These are phyloP conservation scores for Astraeus odoratus DNA, from an alignment of 768 basidiomycete genomes.

Conservation along the genomic window DNA sequence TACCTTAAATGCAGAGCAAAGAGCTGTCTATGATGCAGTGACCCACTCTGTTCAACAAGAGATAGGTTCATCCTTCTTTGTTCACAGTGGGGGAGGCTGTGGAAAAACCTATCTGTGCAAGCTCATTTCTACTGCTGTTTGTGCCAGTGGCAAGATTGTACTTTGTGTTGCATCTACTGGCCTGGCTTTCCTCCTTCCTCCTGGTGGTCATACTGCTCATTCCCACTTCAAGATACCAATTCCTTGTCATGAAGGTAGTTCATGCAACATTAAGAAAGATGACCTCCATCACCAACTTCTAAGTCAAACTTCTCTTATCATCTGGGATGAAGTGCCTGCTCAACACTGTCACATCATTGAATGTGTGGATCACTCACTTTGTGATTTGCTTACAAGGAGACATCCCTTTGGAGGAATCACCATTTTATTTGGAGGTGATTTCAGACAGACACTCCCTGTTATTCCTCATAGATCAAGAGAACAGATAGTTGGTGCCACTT, in stretches of 20 bases:
- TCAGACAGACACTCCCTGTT: too few relatives aligned
- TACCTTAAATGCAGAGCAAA: conserved; percentile 26
- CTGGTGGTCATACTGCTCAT: conserved; percentile 40
- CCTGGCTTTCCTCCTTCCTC: conserved; percentile 37
- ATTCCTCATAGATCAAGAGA: too few relatives aligned
- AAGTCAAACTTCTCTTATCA: too few relatives aligned
- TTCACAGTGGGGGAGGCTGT: conserved; percentile 36
- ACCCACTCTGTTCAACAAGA: conserved; percentile 16
- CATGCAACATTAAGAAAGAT: too few relatives aligned
- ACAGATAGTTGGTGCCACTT: conserved; percentile 26
- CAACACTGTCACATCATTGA: too few relatives aligned
- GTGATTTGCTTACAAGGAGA: too few relatives aligned
- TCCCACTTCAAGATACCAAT: conserved; percentile 44
- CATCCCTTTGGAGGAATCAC: too few relatives aligned
- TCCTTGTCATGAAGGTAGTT: too few relatives aligned
- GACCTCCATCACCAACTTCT: too few relatives aligned
- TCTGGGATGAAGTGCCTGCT: too few relatives aligned
- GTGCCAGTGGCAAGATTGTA: conserved; percentile 25
- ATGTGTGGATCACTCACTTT: too few relatives aligned
- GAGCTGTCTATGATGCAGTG: conserved; percentile 20
- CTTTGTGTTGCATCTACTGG: conserved; percentile 46
- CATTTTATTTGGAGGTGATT: too few relatives aligned
- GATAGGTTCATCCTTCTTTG: conserved; percentile 27
- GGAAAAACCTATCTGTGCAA: conserved; percentile 42
- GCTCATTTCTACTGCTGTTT: conserved; percentile 24